Conservation (phyloP, 2,329 filamentous ascomycete genomes). For the Rachicladosporium sp. region DNA sequence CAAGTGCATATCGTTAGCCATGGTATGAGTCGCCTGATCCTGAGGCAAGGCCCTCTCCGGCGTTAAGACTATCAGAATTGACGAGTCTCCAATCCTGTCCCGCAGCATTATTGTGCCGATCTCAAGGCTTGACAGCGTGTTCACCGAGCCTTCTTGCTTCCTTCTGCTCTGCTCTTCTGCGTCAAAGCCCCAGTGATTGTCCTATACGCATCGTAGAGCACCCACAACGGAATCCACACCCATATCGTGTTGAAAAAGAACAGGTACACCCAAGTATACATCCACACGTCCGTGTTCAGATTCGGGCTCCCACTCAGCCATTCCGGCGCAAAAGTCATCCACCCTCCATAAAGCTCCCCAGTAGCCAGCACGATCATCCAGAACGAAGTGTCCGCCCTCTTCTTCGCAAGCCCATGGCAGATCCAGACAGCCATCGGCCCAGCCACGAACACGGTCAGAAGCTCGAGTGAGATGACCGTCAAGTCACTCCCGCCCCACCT, state of each 20-base stretch:
- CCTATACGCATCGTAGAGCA: conserved; percentile 39
- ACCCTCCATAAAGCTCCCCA: conserved; percentile 50
- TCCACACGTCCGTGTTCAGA: conserved; percentile 46
- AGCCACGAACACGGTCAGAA: conserved; percentile 48
- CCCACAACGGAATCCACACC: conserved; percentile 48
- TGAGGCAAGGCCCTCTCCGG: too few relatives aligned
- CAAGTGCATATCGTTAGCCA: too few relatives aligned
- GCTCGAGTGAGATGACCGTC: conserved; percentile 46
- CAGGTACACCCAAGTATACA: conserved; percentile 53
- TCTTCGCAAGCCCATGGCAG: conserved; percentile 34
- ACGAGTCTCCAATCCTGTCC: too few relatives aligned
- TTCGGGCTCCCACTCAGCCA: conserved; percentile 48
- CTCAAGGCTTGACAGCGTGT: too few relatives aligned
- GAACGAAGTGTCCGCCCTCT: conserved; percentile 36
- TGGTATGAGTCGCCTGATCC: too few relatives aligned
- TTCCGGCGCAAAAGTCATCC: conserved; percentile 26
- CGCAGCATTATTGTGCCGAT: too few relatives aligned
- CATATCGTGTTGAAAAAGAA: conserved; percentile 53
- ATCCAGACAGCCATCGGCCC: conserved; percentile 47
- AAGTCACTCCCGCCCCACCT: conserved; percentile 49
- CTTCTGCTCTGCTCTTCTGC: conserved; percentile 4
- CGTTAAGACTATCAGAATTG: too few relatives aligned
- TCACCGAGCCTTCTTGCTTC: conserved; percentile 7
- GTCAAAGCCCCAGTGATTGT: conserved; percentile 21
- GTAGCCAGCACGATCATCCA: conserved; percentile 47